Evolutionary conservation across 257 asterid species (phyloP).

Genomic region (Solanum tarapatanum): DNA sequence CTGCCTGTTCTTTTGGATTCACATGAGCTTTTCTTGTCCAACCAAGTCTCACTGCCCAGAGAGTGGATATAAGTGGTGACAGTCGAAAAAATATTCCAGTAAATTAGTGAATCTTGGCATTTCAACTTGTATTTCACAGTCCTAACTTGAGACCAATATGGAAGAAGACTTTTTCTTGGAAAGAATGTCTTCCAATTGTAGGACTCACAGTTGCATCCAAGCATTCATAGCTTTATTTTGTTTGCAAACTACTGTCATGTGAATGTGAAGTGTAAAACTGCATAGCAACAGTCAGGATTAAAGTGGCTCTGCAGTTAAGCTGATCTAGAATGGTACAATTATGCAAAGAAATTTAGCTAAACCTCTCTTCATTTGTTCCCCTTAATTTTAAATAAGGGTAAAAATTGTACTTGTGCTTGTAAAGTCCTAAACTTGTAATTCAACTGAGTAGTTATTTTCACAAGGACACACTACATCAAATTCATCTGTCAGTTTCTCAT

Average conservation of each 20-base stretch:
- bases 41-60: background rate
- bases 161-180: background rate
- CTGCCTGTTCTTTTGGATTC: background rate
- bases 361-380: background rate
- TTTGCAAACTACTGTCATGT: background rate
- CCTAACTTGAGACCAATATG: background rate
- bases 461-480: background rate
- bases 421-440: background rate
- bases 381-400: background rate
- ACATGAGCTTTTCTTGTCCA: background rate
- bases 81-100: background rate
- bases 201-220: background rate
- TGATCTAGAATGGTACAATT: background rate
- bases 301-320: background rate
- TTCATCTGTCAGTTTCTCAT: background rate
- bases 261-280: background rate
- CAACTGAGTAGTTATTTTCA: background rate
- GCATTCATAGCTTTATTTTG: background rate
- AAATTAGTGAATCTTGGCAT: background rate
- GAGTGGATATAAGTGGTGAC: background rate
- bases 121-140: background rate
- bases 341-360: background rate
- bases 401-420: background rate
- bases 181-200: background rate
- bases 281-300: background rate